Conservation (phyloP, 129 eudicot species). For the Pulicaria dysenterica region DNA sequence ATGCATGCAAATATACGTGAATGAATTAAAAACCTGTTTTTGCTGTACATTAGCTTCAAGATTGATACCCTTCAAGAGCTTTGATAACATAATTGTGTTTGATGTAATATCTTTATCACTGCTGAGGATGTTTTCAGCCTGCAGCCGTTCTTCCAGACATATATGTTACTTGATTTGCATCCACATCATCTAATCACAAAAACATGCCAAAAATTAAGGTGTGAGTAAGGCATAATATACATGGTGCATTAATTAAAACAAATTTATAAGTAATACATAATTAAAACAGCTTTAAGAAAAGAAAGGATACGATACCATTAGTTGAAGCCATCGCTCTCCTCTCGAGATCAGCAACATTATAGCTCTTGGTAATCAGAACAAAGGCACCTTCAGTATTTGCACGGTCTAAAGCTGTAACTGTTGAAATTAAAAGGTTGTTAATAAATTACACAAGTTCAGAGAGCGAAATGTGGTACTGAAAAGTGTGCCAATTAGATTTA, state of each 20-base stretch:
- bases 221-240: too few relatives aligned
- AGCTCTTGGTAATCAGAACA: constrained; percentile 57
- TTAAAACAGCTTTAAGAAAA: not conserved
- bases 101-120: constrained; percentile 37
- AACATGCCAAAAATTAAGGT: too few relatives aligned
- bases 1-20: constrained; percentile 9
- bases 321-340: constrained; percentile 36
- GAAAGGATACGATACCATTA: constrained; percentile 49
- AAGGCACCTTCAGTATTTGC: constrained; percentile 85
- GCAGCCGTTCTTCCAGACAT: constrained; percentile 73
- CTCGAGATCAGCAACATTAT: constrained; percentile 41
- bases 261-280: not conserved
- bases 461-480: not conserved
- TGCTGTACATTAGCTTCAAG: constrained; percentile 55
- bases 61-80: constrained; percentile 54
- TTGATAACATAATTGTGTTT: constrained; percentile 38
- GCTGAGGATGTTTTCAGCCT: constrained; percentile 59
- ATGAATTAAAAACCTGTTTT: constrained; percentile 57
- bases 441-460: not conserved
- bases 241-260: too few relatives aligned
- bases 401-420: constrained; percentile 97
- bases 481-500: not conserved
- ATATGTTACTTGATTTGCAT: constrained; percentile 40
- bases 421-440: constrained; percentile 29
- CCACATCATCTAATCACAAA: constrained; percentile 41